A percentile compares a stretch with the other conserved stretches of the same genome.
Evolutionary conservation across 495 filamentous ascomycete genomes (phyloP).

Genomic region (Articulospora tetracladia): DNA sequence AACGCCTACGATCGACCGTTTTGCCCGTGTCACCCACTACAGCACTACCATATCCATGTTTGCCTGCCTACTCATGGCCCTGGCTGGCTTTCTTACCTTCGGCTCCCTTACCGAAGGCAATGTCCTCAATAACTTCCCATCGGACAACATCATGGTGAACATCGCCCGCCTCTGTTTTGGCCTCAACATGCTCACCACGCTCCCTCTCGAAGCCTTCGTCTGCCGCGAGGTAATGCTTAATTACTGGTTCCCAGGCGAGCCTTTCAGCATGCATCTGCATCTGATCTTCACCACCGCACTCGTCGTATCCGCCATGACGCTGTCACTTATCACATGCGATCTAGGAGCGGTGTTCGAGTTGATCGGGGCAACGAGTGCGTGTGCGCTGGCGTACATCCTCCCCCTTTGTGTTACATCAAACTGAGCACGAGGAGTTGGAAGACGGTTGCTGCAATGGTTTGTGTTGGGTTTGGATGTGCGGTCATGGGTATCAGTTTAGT

Average conservation of each 20-base stretch:
- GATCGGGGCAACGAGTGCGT: slow-evolving; percentile 90
- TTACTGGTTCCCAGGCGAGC: slow-evolving; percentile 81
- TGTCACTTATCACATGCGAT: slow-evolving; percentile 84
- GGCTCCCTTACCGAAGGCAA: slow-evolving; percentile 90
- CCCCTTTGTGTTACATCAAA: slow-evolving; percentile 95
- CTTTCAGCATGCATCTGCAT: slow-evolving; percentile 79
- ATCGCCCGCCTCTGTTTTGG: slow-evolving; percentile 93
- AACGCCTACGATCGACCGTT: slow-evolving; percentile 91
- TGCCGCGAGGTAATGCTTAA: slow-evolving; percentile 95
- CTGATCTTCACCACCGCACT: slow-evolving; percentile 77
- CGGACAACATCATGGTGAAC: slow-evolving; percentile 86
- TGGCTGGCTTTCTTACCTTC: slow-evolving; percentile 88
- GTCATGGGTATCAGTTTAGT: slow-evolving; percentile 84
- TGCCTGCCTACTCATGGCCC: slow-evolving; percentile 83
- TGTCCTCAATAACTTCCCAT: slow-evolving; percentile 95
- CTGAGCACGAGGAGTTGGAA: slow-evolving; percentile 74
- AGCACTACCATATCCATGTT: slow-evolving; percentile 84
- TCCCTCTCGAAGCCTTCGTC: slow-evolving; percentile 94
- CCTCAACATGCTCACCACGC: slow-evolving; percentile 95
- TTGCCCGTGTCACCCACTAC: slow-evolving; percentile 87
- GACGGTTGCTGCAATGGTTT: slow-evolving; percentile 19
- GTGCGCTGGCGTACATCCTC: slow-evolving; percentile 90
- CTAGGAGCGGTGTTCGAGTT: slow-evolving; percentile 92
- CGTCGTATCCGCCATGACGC: slow-evolving; percentile 71
- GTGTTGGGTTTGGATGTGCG: slow-evolving; percentile 61